A percentile compares a stretch with the other conserved stretches of the same genome.
Evolutionary conservation across 371 early-diverging fungal species (phyloP).

Genomic region (Gilbertella persicaria): DNA sequence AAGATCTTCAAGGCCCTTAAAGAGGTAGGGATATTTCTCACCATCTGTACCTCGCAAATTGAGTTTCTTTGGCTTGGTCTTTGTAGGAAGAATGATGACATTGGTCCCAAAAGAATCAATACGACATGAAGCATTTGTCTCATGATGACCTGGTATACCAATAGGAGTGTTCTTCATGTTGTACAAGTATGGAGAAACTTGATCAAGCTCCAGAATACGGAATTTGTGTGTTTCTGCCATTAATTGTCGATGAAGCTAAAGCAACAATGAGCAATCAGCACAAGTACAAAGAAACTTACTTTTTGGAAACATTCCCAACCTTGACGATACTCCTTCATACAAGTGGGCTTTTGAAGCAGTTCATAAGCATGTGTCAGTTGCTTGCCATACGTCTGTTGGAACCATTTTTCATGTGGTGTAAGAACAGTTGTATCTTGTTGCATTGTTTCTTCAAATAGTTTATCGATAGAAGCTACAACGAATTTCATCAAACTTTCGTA

Average conservation of each 20-base stretch:
- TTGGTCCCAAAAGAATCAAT: constrained; percentile 64
- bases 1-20: constrained; percentile 92
- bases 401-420: constrained; percentile 75
- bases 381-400: constrained; percentile 54
- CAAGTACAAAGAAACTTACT: constrained; percentile 32
- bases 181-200: constrained; percentile 69
- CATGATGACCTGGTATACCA: constrained; percentile 64
- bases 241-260: constrained; percentile 50
- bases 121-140: constrained; percentile 25
- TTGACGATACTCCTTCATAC: constrained; percentile 54
- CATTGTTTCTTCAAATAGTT: constrained; percentile 41
- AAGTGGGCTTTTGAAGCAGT: constrained; percentile 50
- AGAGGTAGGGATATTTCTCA: constrained; percentile 72
- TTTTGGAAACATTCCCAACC: constrained; percentile 63
- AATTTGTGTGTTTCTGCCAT: constrained; percentile 62
- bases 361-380: constrained; percentile 54
- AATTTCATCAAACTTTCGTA: constrained; percentile 64
- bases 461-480: constrained; percentile 57
- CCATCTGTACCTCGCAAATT: constrained; percentile 77
- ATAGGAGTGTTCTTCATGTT: constrained; percentile 51
- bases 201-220: constrained; percentile 54
- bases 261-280: constrained; percentile 9
- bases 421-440: constrained; percentile 25
- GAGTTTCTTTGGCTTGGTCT: constrained; percentile 91
- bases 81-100: constrained; percentile 75